A percentile compares a stretch with the other conserved stretches of the same genome.
Evolutionary conservation across 106 monocot genomes (phyloP).

Genomic region (Ottelia alismoides): DNA sequence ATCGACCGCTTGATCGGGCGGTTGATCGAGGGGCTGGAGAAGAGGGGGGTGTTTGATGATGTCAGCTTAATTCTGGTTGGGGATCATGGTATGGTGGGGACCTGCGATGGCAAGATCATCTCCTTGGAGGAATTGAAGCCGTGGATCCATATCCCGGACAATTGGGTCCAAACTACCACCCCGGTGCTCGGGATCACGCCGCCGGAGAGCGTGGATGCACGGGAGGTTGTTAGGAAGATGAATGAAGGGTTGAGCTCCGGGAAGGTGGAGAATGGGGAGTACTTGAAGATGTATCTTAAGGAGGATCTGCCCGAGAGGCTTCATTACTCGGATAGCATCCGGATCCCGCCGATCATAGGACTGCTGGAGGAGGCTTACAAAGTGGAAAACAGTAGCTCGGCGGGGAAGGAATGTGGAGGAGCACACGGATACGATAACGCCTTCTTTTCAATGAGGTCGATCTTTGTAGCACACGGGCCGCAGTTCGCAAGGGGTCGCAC

Average conservation of each 20-base stretch:
- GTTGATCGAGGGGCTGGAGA: slow-evolving; percentile 55
- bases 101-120: slow-evolving; percentile 44
- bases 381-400: slow-evolving; percentile 23
- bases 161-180: slow-evolving; percentile 38
- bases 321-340: slow-evolving; percentile 30
- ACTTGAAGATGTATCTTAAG: slow-evolving; percentile 46
- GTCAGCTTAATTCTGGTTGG: slow-evolving; percentile 50
- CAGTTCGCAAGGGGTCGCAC: slow-evolving; percentile 33
- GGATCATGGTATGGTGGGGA: slow-evolving; percentile 78
- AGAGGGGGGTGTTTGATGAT: slow-evolving; percentile 67
- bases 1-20: slow-evolving; percentile 47
- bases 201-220: slow-evolving; percentile 8
- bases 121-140: slow-evolving; percentile 44
- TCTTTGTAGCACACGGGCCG: slow-evolving; percentile 43
- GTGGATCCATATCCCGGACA: slow-evolving; percentile 34
- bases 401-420: slow-evolving; percentile 41
- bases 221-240: slow-evolving; percentile 51
- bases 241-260: slow-evolving; percentile 47
- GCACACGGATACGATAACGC: slow-evolving; percentile 60
- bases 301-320: slow-evolving; percentile 44
- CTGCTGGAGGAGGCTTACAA: slow-evolving; percentile 41
- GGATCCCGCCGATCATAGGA: slow-evolving; percentile 55
- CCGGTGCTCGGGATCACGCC: slow-evolving; percentile 46
- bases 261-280: slow-evolving; percentile 41
- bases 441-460: slow-evolving; percentile 54